Evolutionary conservation across 2,329 filamentous ascomycete species (phyloP).

Genomic region (Aspergillus japonicus): DNA sequence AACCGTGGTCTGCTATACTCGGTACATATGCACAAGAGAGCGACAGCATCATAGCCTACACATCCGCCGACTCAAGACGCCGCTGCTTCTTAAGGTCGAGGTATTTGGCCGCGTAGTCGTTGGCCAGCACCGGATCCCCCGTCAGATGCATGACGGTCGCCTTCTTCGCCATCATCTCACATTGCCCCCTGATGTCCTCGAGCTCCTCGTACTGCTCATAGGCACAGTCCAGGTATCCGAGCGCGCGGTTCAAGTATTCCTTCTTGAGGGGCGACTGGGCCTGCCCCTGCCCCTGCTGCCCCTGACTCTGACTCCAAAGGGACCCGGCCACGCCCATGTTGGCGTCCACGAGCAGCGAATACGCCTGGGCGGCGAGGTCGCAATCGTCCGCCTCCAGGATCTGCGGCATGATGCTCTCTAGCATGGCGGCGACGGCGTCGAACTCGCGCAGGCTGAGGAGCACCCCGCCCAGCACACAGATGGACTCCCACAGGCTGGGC

Average conservation of each 20-base stretch:
- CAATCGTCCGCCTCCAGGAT: conserved; percentile 69
- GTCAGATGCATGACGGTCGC: conserved; percentile 70
- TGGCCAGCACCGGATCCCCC: conserved; percentile 63
- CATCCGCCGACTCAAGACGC: background rate
- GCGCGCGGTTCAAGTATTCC: conserved; percentile 59
- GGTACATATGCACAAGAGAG: too few species aligned
- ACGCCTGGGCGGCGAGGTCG: conserved; percentile 63
- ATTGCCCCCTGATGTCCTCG: conserved; percentile 68
- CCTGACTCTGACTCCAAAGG: conserved; percentile 31
- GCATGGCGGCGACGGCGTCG: conserved; percentile 61
- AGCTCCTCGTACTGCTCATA: conserved; percentile 64
- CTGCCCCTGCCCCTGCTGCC: conserved; percentile 1
- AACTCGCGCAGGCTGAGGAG: conserved; percentile 71
- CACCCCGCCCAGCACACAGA: conserved; percentile 66
- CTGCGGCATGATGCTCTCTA: conserved; percentile 71
- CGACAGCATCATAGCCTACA: background rate
- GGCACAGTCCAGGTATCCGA: conserved; percentile 62
- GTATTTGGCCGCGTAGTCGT: conserved; percentile 67
- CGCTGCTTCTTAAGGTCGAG: conserved; percentile 54
- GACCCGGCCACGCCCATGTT: conserved; percentile 71
- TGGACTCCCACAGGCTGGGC: conserved; percentile 69
- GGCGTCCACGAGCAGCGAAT: conserved; percentile 70
- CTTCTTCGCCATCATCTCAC: conserved; percentile 80
- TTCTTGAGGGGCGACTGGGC: conserved; percentile 40
- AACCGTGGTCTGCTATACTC: too few species aligned